Base-by-base conservation (phyloP, 2,329 filamentous ascomycete species). In the Aaosphaeria pasadenensis region DNA sequence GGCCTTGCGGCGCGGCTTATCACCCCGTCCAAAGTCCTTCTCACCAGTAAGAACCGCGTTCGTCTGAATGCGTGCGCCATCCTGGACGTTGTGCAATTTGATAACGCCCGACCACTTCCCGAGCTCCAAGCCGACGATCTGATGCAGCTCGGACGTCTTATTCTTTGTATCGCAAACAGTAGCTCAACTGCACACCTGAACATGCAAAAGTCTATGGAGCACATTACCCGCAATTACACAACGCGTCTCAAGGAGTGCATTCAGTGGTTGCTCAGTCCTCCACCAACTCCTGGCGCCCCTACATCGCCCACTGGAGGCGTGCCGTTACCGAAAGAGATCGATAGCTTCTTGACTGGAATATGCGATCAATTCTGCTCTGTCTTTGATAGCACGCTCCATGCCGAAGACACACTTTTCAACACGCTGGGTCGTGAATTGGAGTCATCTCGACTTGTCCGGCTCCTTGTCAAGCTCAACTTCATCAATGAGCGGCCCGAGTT, bases 71-170 rank as follows among this genome's bases (percentile, higher is more conserved):
- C 88, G 11, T 97, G 92, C 69, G 88, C 86, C 2, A 86, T 99
- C 31, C 77, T 96, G 50, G 94, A 99, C 63, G 90, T 99, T 32
- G 82, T 95, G 13, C 86, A 95, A 50, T 90, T 84, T 60, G 91
- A 96, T 45, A 76, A 80, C 31, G 79, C 83, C 44, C 82, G 83
- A 28, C 78, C 86, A 3, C 60, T 92, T 1, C 71, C 81, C 13
- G 90, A 97, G 35, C 77, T 94, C 1, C 94, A 99, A 65, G 85
- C 90, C 58, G 89, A 95, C 55, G 94, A 99, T 62, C 81, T 99
- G 24, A 75, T 87, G 52, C 87, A 89, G 49, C 87, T 99, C 45
- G 94, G 92, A 33, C 85, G 86, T 47, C 77, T 96, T 7, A 85
- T 99, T 45, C 75, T 99, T n/a, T 85, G 85, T 45, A 79, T 99